Conservation (phyloP, 1,139 yeast species). For the Magnusiomyces suaveolens region DNA sequence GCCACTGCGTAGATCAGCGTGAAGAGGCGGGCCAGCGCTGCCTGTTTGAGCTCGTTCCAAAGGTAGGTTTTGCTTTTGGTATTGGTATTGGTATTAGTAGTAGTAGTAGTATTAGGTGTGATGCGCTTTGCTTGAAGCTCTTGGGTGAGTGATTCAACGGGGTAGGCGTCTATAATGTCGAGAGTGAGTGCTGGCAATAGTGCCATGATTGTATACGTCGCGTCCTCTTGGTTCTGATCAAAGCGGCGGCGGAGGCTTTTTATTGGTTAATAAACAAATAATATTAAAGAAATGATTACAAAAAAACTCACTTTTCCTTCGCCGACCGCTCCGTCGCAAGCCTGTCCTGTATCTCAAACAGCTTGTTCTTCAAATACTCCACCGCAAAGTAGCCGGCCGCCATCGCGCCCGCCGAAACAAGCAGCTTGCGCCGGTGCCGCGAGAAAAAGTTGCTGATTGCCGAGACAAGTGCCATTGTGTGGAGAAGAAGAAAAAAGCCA, state of each 20-base stretch:
- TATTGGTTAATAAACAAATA: background rate
- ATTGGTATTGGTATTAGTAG: constrained; percentile 2
- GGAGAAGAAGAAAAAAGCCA: too few species aligned
- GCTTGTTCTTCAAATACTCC: constrained; percentile 49
- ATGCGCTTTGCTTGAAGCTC: constrained; percentile 56
- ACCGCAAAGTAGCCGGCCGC: constrained; percentile 52
- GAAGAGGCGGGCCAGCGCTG: constrained; percentile 61
- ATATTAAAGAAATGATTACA: background rate
- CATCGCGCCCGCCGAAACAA: constrained; percentile 49
- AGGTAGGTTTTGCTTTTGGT: constrained; percentile 56
- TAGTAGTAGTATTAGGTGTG: constrained; percentile 8
- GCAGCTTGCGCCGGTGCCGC: constrained; percentile 53
- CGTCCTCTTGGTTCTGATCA: constrained; percentile 87
- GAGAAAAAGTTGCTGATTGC: constrained; percentile 45
- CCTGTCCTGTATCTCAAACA: constrained; percentile 57
- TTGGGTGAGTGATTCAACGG: constrained; percentile 65
- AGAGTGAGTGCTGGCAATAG: constrained; percentile 66
- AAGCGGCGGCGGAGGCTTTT: constrained; percentile 42
- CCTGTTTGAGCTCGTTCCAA: constrained; percentile 74
- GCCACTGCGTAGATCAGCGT: constrained; percentile 63
- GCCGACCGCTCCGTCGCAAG: constrained; percentile 67
- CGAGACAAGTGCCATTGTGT: constrained; percentile 37
- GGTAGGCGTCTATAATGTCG: constrained; percentile 53
- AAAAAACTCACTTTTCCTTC: constrained; percentile 39
- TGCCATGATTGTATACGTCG: constrained; percentile 74